Evolutionary conservation across 768 basidiomycete genomes (phyloP).

Genomic region (Auricularia cornea): DNA sequence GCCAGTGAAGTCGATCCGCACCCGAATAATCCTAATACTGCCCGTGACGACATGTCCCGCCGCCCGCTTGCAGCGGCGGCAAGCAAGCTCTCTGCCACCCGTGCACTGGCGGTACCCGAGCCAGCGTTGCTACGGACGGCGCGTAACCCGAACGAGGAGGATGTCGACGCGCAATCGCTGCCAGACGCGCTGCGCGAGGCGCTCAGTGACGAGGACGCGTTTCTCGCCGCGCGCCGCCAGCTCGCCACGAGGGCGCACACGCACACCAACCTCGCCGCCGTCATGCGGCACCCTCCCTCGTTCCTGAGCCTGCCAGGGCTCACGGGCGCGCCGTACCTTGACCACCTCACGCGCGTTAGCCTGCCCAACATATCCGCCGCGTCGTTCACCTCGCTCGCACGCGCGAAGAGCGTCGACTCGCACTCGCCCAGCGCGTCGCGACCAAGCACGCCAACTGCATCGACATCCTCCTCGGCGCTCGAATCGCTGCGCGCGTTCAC

Average conservation of each 20-base stretch:
- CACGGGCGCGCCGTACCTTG: not conserved
- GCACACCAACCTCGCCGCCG: not conserved
- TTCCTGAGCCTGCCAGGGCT: not conserved
- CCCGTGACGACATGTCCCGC: not conserved
- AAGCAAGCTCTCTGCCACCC: not conserved
- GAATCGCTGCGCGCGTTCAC: not conserved
- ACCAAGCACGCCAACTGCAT: conserved; percentile 14
- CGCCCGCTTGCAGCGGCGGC: not conserved
- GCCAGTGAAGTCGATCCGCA: too few species aligned
- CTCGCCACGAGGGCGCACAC: not conserved
- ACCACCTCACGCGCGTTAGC: not conserved
- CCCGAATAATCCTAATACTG: too few species aligned
- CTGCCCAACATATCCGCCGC: not conserved
- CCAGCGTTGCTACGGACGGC: not conserved
- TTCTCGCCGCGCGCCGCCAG: not conserved
- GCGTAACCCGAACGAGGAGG: not conserved
- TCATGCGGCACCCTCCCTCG: not conserved
- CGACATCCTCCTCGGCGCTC: not conserved
- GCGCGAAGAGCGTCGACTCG: not conserved
- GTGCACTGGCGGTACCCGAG: not conserved
- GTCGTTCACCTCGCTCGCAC: not conserved
- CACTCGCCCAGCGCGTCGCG: conserved; percentile 9
- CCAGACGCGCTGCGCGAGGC: not conserved
- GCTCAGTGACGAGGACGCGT: not conserved
- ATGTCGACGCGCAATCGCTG: not conserved